Base-by-base conservation (phyloP, 768 basidiomycete species). In the Rubroboletus pulcherrimus region DNA sequence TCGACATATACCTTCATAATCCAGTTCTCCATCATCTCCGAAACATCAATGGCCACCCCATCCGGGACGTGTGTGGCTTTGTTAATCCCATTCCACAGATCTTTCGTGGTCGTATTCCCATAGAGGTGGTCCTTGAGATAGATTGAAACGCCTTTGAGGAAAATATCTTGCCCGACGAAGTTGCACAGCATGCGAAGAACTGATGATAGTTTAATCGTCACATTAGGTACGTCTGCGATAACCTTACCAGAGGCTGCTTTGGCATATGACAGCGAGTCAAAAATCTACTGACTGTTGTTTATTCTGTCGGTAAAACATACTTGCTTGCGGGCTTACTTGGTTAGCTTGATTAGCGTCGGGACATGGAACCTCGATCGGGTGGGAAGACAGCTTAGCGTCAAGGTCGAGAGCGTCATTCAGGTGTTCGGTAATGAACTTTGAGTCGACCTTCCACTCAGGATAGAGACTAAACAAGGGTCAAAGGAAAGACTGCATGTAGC, bases 101-200 rank as follows among this genome's bases (percentile, higher is more conserved):
- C 90, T 43, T 79, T 81, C 4, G 93, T 95, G 46, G 86, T 82
- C 46, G 86, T 91, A 72, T 93, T 97, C 26, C 79, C 84, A 69
- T 88, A 98, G 8, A 93, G 74, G 61, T 91, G 86, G 59, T 85
- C 83, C 76, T 94, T 95, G 59, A 98, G 83, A 74, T 98, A 98
- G 55, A 91, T 80, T 2, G 93, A 93, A 43, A 96, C 93, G 34
- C 91, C 91, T 63, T 85, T 83, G 49, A 94, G 73, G 81, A 98
- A 97, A 54, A 74, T 79, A 7, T 93, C 91, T 71, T 97, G 87
- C 45, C 95, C 93, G 19, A 95, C 91, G 59, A 89, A 87, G 66
- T 84, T 83, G 21, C 86, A 84, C 53, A 98, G 77, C 95, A 98
- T 98, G 65, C 93, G 89, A 45, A 98, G 81, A n/a, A 97, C 95